Percentiles rank a stretch among this genome's conserved stretches.
These are phyloP conservation scores for Kondoa subrosea DNA, from an alignment of 768 basidiomycete species.

Conservation along the genomic window DNA sequence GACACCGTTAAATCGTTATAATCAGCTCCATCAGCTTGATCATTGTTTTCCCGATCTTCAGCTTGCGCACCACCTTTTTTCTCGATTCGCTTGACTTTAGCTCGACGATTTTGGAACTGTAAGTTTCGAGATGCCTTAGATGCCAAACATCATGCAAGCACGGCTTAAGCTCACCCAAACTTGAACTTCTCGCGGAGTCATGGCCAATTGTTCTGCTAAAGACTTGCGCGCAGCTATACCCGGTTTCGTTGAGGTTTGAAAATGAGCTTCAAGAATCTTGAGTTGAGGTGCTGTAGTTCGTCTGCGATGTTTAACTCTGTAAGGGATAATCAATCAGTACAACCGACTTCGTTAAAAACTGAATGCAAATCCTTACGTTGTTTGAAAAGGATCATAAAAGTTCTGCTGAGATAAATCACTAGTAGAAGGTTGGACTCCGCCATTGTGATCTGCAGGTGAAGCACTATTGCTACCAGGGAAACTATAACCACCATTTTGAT, in stretches of 20 bases:
- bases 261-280: slow-evolving; percentile 70
- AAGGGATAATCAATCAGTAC: background rate
- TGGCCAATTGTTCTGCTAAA: slow-evolving; percentile 64
- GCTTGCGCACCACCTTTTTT: background rate
- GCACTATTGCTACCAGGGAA: too few species aligned
- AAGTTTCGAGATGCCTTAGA: background rate
- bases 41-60: background rate
- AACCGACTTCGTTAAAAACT: background rate
- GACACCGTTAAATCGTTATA: background rate
- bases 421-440: background rate
- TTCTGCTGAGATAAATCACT: too few species aligned
- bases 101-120: slow-evolving; percentile 27
- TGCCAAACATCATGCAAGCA: background rate
- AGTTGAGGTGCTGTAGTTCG: slow-evolving; percentile 77
- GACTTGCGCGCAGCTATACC: slow-evolving; percentile 55
- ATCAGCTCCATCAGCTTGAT: background rate
- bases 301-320: slow-evolving; percentile 25
- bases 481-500: background rate
- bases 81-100: slow-evolving; percentile 25
- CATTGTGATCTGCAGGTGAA: background rate
- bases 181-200: slow-evolving; percentile 90
- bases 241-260: slow-evolving; percentile 77
- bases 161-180: slow-evolving; percentile 39
- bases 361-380: background rate
- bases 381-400: slow-evolving; percentile 25